phyloP scores from a whole-genome alignment of 75 land plant species.

The Sequoia sempervirens region DNA sequence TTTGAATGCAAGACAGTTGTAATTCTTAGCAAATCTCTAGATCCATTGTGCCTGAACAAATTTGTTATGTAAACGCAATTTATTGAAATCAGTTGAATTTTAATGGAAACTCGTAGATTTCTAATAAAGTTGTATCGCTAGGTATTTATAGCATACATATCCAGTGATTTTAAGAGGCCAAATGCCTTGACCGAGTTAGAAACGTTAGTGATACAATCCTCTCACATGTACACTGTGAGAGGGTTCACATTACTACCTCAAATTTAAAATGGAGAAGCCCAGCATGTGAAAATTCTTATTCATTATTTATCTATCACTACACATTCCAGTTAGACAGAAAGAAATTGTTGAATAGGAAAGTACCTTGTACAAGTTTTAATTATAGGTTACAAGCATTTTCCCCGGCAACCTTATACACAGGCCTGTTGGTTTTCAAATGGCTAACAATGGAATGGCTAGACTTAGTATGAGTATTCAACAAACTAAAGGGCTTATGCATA shows the following conservation, averaged over 20 bases:
- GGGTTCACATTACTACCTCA: not conserved
- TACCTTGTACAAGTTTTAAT: too few species aligned
- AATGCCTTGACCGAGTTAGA: not conserved
- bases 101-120: not conserved
- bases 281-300: not conserved
- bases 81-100: not conserved
- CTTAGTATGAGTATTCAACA: too few species aligned
- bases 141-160: too few species aligned
- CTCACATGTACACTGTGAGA: not conserved
- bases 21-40: not conserved
- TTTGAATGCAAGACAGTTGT: not conserved
- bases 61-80: too few species aligned
- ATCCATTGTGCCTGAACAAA: not conserved
- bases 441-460: too few species aligned
- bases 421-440: too few species aligned
- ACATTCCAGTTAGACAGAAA: not conserved
- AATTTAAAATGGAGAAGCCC: not conserved
- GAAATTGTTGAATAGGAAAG: not conserved
- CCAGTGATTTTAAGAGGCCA: too few species aligned
- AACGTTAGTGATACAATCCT: not conserved
- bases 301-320: not conserved
- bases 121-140: not conserved
- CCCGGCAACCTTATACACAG: too few species aligned
- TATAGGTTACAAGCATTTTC: too few species aligned
- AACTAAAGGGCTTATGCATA: too few species aligned